A percentile compares a stretch with the other conserved stretches of the same genome.
Conservation (phyloP, 2,329 filamentous ascomycete genomes). For the Beauveria australis region DNA sequence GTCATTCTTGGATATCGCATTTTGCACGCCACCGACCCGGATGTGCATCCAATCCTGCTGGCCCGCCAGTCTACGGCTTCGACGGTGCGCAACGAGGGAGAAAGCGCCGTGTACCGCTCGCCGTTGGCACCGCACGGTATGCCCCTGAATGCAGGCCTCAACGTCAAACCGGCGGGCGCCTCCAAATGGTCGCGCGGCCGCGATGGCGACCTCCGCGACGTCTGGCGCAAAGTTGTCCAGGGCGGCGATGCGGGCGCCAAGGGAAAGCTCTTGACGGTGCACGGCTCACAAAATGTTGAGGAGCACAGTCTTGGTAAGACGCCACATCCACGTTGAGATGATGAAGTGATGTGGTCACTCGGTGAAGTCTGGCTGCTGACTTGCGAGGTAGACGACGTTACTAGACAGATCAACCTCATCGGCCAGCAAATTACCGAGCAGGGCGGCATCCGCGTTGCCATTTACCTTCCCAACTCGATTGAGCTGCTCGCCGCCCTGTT, state of each 20-base stretch:
- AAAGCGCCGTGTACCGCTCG: slow-evolving; percentile 81
- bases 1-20: slow-evolving; percentile 63
- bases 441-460: slow-evolving; percentile 67
- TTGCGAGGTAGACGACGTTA: slow-evolving; percentile 53
- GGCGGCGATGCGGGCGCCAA: slow-evolving; percentile 58
- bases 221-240: slow-evolving; percentile 69
- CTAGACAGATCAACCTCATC: slow-evolving; percentile 78
- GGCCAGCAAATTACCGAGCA: slow-evolving; percentile 68
- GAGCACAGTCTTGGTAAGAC: slow-evolving; percentile 58
- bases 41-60: slow-evolving; percentile 85
- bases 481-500: slow-evolving; percentile 79
- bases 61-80: slow-evolving; percentile 74
- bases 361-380: background rate
- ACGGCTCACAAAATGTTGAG: slow-evolving; percentile 64
- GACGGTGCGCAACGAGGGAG: slow-evolving; percentile 70
- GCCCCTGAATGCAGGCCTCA: slow-evolving; percentile 66
- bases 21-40: slow-evolving; percentile 67
- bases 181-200: slow-evolving; percentile 77
- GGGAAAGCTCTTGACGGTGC: slow-evolving; percentile 69
- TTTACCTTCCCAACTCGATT: slow-evolving; percentile 88
- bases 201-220: slow-evolving; percentile 82
- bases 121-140: slow-evolving; percentile 79
- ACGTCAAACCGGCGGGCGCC: slow-evolving; percentile 70
- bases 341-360: too few relatives aligned
- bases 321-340: background rate